Evolutionary conservation across 352 stramenopile species (phyloP), one percentile per base, ranked within the genome.

Genomic region (Globisporangium echinulatum): DNA sequence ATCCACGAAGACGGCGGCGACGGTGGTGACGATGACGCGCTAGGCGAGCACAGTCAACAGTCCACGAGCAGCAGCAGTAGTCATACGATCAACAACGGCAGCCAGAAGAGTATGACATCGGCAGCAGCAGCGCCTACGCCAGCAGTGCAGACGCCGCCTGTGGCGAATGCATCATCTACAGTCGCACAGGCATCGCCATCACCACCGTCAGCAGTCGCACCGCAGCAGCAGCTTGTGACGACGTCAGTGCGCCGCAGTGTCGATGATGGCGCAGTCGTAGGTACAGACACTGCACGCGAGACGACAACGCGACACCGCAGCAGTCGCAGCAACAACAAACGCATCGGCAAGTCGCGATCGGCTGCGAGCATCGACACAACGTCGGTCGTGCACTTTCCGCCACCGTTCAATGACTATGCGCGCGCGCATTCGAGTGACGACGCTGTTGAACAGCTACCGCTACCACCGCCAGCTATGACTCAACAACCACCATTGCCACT

Each of bases 351-450:
- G 43, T 71, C 80, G 4, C 72, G 69, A 36, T 90, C 80, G 0
- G 78, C 67, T 47, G 78, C 78, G 13, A 78, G 67, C 42, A 90
- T 90, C 56, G 78, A 90, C 59, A 87, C 78, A 17, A 80, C 74
- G 5, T 55, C 54, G 17, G 58, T 44, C 40, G 25, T 71, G 25
- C 54, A 47, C 37, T 43, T 52, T 25, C 0, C 25, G 25, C 25
- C 25, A 33, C 46, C 59, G 39, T 47, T 43, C 6, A 37, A 17
- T 17, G 52, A 59, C 8, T 59, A 55, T 7, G n/a, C 40, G 39
- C 57, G 47, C 43, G 19, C 7, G 40, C 40, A 44, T 44, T 13
- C 40, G 40, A 44, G 7, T 14, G 40, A 44, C 40, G 40, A 44
- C 40, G 40, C 7, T 44, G 40, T 8, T 53, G 33, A 38, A 6